A percentile compares a stretch with the other conserved stretches of the same genome.
Evolutionary conservation across 2,329 filamentous ascomycete genomes (phyloP).

Genomic region (Ophiosphaerella korrae): DNA sequence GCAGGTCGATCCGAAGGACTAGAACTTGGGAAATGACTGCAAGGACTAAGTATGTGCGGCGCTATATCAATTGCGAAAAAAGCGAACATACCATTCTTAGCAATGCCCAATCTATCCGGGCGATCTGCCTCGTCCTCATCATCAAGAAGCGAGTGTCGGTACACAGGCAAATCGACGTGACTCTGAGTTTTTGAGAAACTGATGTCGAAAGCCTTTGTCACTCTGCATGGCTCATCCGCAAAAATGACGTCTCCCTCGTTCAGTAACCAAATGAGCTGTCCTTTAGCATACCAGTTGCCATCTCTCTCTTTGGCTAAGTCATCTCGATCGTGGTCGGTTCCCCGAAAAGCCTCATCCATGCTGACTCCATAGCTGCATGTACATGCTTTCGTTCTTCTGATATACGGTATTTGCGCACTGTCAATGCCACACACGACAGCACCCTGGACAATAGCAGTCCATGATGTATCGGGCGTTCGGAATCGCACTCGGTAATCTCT

Average conservation of each 20-base stretch:
- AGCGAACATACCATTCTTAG: too few relatives aligned
- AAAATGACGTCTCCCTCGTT: slow-evolving; percentile 23
- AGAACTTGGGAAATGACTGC: too few relatives aligned
- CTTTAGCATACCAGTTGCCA: slow-evolving; percentile 2
- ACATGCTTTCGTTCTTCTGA: slow-evolving; percentile 13
- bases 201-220: slow-evolving; percentile 8
- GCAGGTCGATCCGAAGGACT: too few relatives aligned
- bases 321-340: slow-evolving; percentile 2
- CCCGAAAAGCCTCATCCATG: slow-evolving; percentile 13
- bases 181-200: slow-evolving; percentile 5
- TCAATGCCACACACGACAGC: slow-evolving; percentile 33
- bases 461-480: slow-evolving; percentile 20
- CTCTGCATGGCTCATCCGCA: slow-evolving; percentile 5
- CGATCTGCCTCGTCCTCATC: slow-evolving; percentile 11
- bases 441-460: slow-evolving; percentile 29
- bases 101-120: background rate
- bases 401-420: slow-evolving; percentile 12
- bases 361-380: slow-evolving; percentile 25
- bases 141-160: slow-evolving; percentile 10
- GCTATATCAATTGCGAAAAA: too few relatives aligned
- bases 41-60: too few relatives aligned
- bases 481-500: slow-evolving; percentile 11
- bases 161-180: slow-evolving; percentile 6
- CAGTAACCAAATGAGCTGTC: slow-evolving; percentile 20
- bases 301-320: slow-evolving; percentile 1